phyloP scores from a whole-genome alignment of 2,329 filamentous ascomycete genomes.

The Alternaria atra region DNA sequence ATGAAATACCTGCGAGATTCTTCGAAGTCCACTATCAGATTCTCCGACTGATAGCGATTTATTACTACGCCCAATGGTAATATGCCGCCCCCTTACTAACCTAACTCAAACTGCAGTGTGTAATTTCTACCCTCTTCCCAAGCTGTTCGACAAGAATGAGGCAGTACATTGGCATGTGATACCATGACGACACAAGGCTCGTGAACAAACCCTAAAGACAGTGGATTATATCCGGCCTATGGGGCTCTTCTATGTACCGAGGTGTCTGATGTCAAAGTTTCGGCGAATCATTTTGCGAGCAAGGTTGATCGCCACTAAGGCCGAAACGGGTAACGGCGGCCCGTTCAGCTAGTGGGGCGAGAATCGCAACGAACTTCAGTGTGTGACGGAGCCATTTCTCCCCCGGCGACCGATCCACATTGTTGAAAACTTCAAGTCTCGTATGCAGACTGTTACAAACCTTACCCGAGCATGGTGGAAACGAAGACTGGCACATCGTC shows the following conservation, averaged over 20 bases:
- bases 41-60: not conserved
- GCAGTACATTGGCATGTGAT: constrained; percentile 26
- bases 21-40: not conserved
- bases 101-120: not conserved
- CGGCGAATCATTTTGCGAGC: not conserved
- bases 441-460: constrained; percentile 14
- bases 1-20: not conserved
- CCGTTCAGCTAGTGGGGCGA: constrained; percentile 16
- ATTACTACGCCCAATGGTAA: not conserved
- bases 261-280: not conserved
- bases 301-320: constrained; percentile 11
- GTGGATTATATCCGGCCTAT: not conserved
- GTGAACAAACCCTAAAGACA: not conserved
- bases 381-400: constrained; percentile 17
- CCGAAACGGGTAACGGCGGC: constrained; percentile 12
- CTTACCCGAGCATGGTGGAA: constrained; percentile 35
- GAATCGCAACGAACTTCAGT: constrained; percentile 3
- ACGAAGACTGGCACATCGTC: constrained; percentile 30
- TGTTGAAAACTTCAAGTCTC: constrained; percentile 20
- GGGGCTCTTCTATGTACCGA: not conserved
- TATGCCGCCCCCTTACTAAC: not conserved
- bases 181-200: not conserved
- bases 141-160: constrained; percentile 15
- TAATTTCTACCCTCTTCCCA: not conserved
- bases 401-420: constrained; percentile 24